phyloP scores from a whole-genome alignment of 1,139 yeast genomes.

The Entelexis paramagnoliae region DNA sequence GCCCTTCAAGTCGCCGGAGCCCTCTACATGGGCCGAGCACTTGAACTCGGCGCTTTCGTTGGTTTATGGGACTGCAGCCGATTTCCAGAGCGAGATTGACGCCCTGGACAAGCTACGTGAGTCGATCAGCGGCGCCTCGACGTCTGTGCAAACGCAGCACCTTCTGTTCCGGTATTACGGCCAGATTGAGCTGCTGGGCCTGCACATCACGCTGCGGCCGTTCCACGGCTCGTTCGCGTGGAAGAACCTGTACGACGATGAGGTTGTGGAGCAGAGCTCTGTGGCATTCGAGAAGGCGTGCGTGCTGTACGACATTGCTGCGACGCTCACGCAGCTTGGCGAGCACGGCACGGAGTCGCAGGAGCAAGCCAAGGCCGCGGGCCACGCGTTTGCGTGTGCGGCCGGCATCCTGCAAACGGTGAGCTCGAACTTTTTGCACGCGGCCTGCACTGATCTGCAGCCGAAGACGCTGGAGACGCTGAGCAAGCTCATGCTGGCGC shows the following conservation, averaged over 20 bases:
- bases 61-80: slow-evolving; percentile 53
- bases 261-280: slow-evolving; percentile 47
- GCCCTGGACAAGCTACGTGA: slow-evolving; percentile 51
- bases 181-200: slow-evolving; percentile 67
- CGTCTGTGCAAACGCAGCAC: slow-evolving; percentile 37
- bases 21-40: slow-evolving; percentile 57
- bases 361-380: slow-evolving; percentile 41
- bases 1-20: slow-evolving; percentile 48
- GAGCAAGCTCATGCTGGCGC: slow-evolving; percentile 60
- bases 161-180: slow-evolving; percentile 65
- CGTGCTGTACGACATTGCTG: slow-evolving; percentile 64
- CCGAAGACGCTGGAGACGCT: slow-evolving; percentile 62
- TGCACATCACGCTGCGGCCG: slow-evolving; percentile 60
- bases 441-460: slow-evolving; percentile 71
- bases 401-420: slow-evolving; percentile 69
- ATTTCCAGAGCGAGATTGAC: slow-evolving; percentile 47
- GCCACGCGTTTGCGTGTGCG: slow-evolving; percentile 58
- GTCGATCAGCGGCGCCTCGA: slow-evolving; percentile 45
- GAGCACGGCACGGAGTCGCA: slow-evolving; percentile 22
- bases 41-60: slow-evolving; percentile 49
- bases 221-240: slow-evolving; percentile 61
- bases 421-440: slow-evolving; percentile 75
- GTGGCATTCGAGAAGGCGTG: slow-evolving; percentile 88
- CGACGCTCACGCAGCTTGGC: slow-evolving; percentile 42
- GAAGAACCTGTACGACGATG: slow-evolving; percentile 59